Evolutionary conservation across 176 grass and related monocot genomes (phyloP).

Genomic region (Cenchrus purpureus): DNA sequence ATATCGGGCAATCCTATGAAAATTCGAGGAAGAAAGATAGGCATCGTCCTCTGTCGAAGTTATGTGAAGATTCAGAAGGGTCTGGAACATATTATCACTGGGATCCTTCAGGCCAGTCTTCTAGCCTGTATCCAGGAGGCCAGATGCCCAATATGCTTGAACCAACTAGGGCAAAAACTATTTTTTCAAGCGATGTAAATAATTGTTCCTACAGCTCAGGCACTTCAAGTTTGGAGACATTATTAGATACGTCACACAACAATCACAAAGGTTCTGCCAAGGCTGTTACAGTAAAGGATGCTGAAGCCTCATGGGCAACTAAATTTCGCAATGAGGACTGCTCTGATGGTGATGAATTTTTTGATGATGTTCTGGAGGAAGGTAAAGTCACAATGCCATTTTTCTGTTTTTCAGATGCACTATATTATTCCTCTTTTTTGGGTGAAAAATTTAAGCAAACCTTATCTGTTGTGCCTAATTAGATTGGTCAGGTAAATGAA

Average conservation of each 20-base stretch:
- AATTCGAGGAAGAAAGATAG: constrained; percentile 80
- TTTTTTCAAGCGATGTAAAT: constrained; percentile 41
- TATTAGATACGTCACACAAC: constrained; percentile 52
- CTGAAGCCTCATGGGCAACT: constrained; percentile 37
- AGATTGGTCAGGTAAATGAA: constrained; percentile 33
- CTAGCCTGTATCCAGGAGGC: constrained; percentile 35
- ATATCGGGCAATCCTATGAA: constrained; percentile 76
- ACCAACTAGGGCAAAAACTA: constrained; percentile 43
- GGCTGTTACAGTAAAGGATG: constrained; percentile 41
- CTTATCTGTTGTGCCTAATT: constrained; percentile 19
- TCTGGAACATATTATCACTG: constrained; percentile 75
- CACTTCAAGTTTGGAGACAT: constrained; percentile 65
- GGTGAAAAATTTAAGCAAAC: not conserved
- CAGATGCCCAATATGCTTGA: constrained; percentile 38
- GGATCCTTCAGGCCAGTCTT: constrained; percentile 51
- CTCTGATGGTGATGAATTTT: constrained; percentile 65
- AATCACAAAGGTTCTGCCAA: constrained; percentile 45
- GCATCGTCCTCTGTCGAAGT: constrained; percentile 62
- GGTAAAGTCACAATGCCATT: constrained; percentile 55
- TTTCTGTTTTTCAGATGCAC: constrained; percentile 32
- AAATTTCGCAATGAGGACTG: constrained; percentile 60
- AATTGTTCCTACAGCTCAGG: constrained; percentile 68
- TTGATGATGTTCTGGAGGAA: constrained; percentile 54
- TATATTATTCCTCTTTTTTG: not conserved
- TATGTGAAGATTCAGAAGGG: constrained; percentile 68